phyloP scores from a whole-genome alignment of 2,329 filamentous ascomycete genomes.

The Microcyclospora pomicola region DNA sequence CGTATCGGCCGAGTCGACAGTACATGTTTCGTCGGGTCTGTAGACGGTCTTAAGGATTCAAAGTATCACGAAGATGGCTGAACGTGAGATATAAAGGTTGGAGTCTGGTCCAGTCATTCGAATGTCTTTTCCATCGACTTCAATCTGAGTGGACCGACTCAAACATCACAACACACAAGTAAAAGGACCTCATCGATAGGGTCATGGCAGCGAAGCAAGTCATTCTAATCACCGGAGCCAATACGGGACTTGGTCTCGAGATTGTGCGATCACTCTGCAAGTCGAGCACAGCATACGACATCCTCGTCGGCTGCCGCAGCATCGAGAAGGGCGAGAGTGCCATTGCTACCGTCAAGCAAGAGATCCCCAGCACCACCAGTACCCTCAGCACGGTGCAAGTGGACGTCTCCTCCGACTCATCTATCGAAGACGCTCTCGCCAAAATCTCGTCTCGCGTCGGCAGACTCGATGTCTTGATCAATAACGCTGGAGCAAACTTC shows the following conservation, averaged over 20 bases:
- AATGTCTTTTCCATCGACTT: no score
- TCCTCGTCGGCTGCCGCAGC: constrained; percentile 43
- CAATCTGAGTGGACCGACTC: no score
- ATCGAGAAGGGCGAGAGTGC: constrained; percentile 39
- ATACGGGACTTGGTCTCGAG: constrained; percentile 46
- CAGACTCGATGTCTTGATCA: constrained; percentile 40
- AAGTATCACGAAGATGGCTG: no score
- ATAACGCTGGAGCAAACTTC: constrained; percentile 42
- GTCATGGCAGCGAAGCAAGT: constrained; percentile 21
- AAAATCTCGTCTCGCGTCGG: constrained; percentile 30
- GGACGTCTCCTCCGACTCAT: constrained; percentile 40
- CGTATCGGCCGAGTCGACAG: no score
- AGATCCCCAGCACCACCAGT: constrained; percentile 29
- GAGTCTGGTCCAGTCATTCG: no score
- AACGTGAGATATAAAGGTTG: no score
- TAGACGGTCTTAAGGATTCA: no score
- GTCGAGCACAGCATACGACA: constrained; percentile 37
- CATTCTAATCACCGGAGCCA: constrained; percentile 45
- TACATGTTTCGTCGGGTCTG: no score
- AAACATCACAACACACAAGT: no score
- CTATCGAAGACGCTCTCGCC: constrained; percentile 35
- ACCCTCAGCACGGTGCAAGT: constrained; percentile 36
- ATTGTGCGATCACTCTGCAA: constrained; percentile 40
- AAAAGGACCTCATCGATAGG: no score
- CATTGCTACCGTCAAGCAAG: constrained; percentile 27